Percentiles rank a stretch among this genome's conserved stretches.
These are phyloP conservation scores for Fusarium palustre DNA, from an alignment of 2,329 filamentous ascomycete species.

Conservation along the genomic window DNA sequence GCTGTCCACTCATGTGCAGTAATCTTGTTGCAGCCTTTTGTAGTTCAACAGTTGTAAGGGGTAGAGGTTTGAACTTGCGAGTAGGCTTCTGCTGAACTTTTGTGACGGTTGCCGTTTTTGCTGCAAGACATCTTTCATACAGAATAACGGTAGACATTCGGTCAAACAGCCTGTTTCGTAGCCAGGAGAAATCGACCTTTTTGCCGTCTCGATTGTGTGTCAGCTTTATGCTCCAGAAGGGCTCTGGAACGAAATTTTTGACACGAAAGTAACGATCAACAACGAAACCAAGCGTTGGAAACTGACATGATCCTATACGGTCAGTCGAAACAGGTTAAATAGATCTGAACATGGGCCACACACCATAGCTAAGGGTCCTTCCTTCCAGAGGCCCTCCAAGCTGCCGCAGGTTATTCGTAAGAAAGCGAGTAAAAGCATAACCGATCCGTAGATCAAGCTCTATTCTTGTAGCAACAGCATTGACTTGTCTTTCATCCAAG, in stretches of 20 bases:
- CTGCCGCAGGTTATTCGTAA: slow-evolving; percentile 80
- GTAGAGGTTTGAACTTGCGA: slow-evolving; percentile 92
- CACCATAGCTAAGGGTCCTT: slow-evolving; percentile 84
- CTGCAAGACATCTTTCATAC: slow-evolving; percentile 84
- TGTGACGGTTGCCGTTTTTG: slow-evolving; percentile 81
- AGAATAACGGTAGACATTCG: slow-evolving; percentile 82
- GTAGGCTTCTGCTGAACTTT: slow-evolving; percentile 93
- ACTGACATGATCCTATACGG: slow-evolving; percentile 84
- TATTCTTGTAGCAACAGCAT: slow-evolving; percentile 88
- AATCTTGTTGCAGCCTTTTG: slow-evolving; percentile 95
- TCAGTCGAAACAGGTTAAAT: slow-evolving; percentile 9
- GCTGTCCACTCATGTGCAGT: slow-evolving; percentile 88
- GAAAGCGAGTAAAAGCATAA: slow-evolving; percentile 89
- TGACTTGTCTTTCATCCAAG: slow-evolving; percentile 86
- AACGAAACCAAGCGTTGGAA: slow-evolving; percentile 95
- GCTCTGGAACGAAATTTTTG: slow-evolving; percentile 90
- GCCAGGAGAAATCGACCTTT: slow-evolving; percentile 87
- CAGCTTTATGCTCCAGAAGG: slow-evolving; percentile 93
- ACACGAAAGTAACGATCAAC: slow-evolving; percentile 96
- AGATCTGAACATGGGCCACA: neutral
- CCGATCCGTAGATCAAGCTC: slow-evolving; percentile 94
- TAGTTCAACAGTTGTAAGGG: slow-evolving; percentile 93
- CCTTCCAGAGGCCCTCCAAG: slow-evolving; percentile 75
- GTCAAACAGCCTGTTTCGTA: slow-evolving; percentile 86
- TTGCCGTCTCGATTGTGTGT: slow-evolving; percentile 81